phyloP scores from a whole-genome alignment of 1,139 yeast genomes.

The Yamadazyma diospyri region DNA sequence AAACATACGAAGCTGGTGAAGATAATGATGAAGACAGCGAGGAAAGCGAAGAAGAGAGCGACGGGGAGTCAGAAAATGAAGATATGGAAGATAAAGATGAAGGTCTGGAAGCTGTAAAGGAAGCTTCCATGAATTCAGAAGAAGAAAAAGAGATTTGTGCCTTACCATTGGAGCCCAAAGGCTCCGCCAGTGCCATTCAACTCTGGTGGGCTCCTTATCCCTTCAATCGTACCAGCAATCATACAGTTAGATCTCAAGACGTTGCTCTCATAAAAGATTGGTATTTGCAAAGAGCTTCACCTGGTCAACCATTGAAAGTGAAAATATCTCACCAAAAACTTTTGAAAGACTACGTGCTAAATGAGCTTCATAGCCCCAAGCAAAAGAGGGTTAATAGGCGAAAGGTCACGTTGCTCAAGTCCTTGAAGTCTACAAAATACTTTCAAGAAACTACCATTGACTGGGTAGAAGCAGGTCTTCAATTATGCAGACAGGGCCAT shows the following conservation, averaged over 20 bases:
- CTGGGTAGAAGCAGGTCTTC: slow-evolving; percentile 98
- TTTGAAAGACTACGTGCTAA: slow-evolving; percentile 68
- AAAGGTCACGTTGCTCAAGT: slow-evolving; percentile 60
- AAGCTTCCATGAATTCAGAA: slow-evolving; percentile 14
- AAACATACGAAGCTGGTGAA: slow-evolving; percentile 4
- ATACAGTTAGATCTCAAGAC: slow-evolving; percentile 80
- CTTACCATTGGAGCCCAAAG: slow-evolving; percentile 29
- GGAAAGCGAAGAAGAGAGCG: slow-evolving; percentile 2
- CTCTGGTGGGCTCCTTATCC: slow-evolving; percentile 85
- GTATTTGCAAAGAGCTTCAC: slow-evolving; percentile 69
- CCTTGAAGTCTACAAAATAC: slow-evolving; percentile 73
- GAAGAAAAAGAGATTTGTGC: slow-evolving; percentile 1
- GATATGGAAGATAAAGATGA: slow-evolving; percentile 2
- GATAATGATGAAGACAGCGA: slow-evolving; percentile 1
- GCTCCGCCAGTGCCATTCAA: slow-evolving; percentile 56
- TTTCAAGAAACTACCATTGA: slow-evolving; percentile 91
- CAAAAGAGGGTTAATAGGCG: slow-evolving; percentile 32
- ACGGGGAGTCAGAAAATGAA: slow-evolving; percentile 3
- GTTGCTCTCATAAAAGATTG: slow-evolving; percentile 80
- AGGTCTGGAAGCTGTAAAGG: slow-evolving; percentile 1
- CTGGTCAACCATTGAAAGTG: slow-evolving; percentile 65
- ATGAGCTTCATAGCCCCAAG: slow-evolving; percentile 53
- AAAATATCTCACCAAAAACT: slow-evolving; percentile 85
- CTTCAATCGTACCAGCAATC: slow-evolving; percentile 70
- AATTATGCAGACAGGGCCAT: slow-evolving; percentile 88